These are phyloP conservation scores for Trichosporon sp. DNA, from an alignment of 1,284 basidiomycete species.

Conservation along the genomic window DNA sequence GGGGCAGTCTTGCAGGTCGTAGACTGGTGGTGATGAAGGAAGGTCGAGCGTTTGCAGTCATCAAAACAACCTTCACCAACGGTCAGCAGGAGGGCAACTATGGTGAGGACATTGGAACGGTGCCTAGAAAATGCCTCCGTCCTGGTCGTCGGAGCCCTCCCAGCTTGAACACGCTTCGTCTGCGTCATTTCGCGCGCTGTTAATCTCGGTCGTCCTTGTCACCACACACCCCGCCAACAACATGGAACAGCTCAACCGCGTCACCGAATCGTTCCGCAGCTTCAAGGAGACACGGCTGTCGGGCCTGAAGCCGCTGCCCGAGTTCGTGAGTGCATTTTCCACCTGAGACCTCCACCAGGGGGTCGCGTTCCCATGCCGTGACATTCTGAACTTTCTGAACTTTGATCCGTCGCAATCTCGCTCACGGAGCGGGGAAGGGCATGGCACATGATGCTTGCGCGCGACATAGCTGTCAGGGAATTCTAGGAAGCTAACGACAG, in stretches of 20 bases:
- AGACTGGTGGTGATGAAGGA: not conserved
- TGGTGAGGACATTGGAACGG: not conserved
- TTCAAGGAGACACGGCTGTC: slow-evolving; percentile 18
- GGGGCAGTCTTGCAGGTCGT: not conserved
- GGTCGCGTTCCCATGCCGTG: not conserved
- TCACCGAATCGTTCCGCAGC: slow-evolving; percentile 11
- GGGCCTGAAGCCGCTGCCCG: slow-evolving; percentile 16
- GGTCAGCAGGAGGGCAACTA: no score
- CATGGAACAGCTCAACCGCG: slow-evolving; percentile 14
- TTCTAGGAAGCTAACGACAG: slow-evolving; percentile 32
- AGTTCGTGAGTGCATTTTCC: not conserved
- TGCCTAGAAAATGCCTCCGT: not conserved
- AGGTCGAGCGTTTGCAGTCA: not conserved
- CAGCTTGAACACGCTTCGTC: not conserved
- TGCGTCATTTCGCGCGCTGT: slow-evolving; percentile 6
- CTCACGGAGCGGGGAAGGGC: not conserved
- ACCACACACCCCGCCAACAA: not conserved
- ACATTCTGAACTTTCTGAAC: not conserved
- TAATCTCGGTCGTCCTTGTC: not conserved
- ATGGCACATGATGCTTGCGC: no score
- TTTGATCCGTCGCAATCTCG: not conserved
- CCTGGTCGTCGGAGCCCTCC: not conserved
- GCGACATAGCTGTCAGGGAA: no score
- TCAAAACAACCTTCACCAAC: not conserved
- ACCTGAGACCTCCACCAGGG: not conserved